phyloP scores from a whole-genome alignment of 2,329 filamentous ascomycete species.

The Cercospora zeina region DNA sequence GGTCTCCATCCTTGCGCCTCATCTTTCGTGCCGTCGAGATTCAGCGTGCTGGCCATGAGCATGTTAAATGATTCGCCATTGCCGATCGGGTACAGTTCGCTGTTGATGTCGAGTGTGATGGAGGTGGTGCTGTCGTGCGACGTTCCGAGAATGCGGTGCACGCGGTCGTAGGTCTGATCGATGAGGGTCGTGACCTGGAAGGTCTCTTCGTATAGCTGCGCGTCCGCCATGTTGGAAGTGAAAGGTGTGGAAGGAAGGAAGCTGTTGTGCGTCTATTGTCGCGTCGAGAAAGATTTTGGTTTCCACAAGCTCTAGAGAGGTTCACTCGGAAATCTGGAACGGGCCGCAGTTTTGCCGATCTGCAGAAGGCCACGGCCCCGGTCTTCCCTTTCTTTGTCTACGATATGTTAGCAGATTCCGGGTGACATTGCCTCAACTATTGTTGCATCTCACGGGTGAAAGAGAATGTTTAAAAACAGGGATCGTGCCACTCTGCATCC shows the following conservation, averaged over 20 bases:
- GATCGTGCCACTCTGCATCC: too few species aligned
- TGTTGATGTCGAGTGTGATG: constrained; percentile 90
- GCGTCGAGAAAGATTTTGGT: background rate
- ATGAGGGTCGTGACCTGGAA: constrained; percentile 57
- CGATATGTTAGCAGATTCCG: background rate
- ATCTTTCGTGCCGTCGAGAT: constrained; percentile 74
- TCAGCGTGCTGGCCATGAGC: constrained; percentile 79
- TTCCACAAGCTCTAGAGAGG: background rate
- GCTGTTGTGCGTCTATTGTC: background rate
- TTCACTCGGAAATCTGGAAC: background rate
- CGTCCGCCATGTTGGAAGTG: constrained; percentile 29
- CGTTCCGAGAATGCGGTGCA: constrained; percentile 77
- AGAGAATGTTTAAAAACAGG: too few species aligned
- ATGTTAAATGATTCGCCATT: constrained; percentile 76
- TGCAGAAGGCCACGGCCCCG: background rate
- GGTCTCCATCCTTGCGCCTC: constrained; percentile 69
- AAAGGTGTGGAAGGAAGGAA: background rate
- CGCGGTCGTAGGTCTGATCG: constrained; percentile 89
- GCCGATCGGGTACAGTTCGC: constrained; percentile 78
- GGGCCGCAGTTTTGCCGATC: background rate
- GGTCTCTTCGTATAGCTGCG: constrained; percentile 33
- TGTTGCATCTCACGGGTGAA: too few species aligned
- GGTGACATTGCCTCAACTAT: too few species aligned
- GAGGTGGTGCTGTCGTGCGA: constrained; percentile 72
- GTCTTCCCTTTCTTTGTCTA: background rate